These are phyloP conservation scores for Sporothrix inflata DNA, from an alignment of 2,329 filamentous ascomycete species.

Conservation along the genomic window DNA sequence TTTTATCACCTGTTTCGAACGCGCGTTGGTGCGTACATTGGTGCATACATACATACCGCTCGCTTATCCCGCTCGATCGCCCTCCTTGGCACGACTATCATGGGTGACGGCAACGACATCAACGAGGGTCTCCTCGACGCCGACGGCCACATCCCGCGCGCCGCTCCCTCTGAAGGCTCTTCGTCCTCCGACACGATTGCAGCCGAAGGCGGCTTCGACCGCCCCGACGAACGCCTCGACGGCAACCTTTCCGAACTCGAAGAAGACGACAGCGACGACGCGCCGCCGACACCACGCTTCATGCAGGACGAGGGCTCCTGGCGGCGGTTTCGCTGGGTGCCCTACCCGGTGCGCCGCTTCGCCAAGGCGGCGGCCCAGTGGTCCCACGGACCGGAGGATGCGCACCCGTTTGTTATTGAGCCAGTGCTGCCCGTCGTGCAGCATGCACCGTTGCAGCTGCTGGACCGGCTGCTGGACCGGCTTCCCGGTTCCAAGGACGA, in stretches of 20 bases:
- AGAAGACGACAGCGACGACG: constrained; percentile 44
- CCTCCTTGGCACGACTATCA: not conserved
- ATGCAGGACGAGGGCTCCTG: constrained; percentile 57
- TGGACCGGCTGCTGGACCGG: constrained; percentile 66
- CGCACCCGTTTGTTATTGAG: constrained; percentile 55
- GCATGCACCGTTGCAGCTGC: constrained; percentile 63
- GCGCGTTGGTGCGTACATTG: not conserved
- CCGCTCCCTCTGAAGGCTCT: constrained; percentile 28
- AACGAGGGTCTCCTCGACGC: constrained; percentile 18
- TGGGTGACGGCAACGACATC: constrained; percentile 21
- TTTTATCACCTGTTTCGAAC: not conserved
- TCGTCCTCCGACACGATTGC: constrained; percentile 31
- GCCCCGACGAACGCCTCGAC: constrained; percentile 42
- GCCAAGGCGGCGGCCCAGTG: constrained; percentile 51
- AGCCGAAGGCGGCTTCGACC: not conserved
- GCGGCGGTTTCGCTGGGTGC: constrained; percentile 62
- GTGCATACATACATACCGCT: not conserved
- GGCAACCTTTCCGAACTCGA: constrained; percentile 52
- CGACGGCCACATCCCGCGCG: constrained; percentile 2
- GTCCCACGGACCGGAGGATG: constrained; percentile 59
- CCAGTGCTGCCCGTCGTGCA: constrained; percentile 70
- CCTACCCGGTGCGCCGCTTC: constrained; percentile 56
- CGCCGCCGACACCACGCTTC: constrained; percentile 61
- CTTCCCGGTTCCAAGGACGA: constrained; percentile 48
- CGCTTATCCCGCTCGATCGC: not conserved